phyloP scores from a whole-genome alignment of 768 basidiomycete species.

The Podaxis rugospora region DNA sequence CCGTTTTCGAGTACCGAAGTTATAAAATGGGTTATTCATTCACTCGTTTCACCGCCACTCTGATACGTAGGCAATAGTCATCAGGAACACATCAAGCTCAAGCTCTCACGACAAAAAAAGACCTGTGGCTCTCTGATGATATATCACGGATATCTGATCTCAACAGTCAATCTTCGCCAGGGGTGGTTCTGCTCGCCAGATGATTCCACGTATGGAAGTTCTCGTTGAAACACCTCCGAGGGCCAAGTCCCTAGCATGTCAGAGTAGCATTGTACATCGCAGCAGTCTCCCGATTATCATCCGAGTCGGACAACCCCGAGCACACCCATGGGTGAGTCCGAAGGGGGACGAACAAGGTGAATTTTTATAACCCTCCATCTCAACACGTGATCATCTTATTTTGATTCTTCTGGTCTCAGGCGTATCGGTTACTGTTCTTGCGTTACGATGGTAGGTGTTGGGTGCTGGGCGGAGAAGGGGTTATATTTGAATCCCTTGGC shows the following conservation, averaged over 20 bases:
- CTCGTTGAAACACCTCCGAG: not conserved
- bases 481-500: not conserved
- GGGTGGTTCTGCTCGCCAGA: not conserved
- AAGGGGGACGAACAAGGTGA: not conserved
- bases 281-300: not conserved
- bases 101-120: constrained; percentile 7
- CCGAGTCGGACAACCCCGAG: not conserved
- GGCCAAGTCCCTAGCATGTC: not conserved
- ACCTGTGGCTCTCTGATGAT: not conserved
- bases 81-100: not conserved
- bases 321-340: not conserved
- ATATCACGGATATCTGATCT: constrained; percentile 4
- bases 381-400: not conserved
- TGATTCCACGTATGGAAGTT: not conserved
- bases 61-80: not conserved
- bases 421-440: not conserved
- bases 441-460: not conserved
- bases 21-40: no score
- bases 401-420: not conserved
- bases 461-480: not conserved
- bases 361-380: not conserved
- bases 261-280: not conserved
- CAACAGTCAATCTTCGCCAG: not conserved
- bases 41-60: not conserved
- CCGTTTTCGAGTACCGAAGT: no score